phyloP scores from a whole-genome alignment of 257 asterid genomes.

The Nemophila menziesii region DNA sequence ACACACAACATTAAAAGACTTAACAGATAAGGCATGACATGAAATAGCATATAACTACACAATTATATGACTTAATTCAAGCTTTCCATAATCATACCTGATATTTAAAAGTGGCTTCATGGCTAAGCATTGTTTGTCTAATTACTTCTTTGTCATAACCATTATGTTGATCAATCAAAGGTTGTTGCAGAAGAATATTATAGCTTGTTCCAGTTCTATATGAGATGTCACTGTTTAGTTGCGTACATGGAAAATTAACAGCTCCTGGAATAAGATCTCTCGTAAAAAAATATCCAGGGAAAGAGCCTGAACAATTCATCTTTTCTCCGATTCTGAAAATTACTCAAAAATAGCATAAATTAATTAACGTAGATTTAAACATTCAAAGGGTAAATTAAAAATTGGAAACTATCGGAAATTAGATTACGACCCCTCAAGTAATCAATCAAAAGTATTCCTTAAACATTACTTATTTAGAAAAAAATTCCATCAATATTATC shows the following conservation, averaged over 20 bases:
- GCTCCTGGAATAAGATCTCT: slow-evolving; percentile 27
- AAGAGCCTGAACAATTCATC: slow-evolving; percentile 43
- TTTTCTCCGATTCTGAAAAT: slow-evolving; percentile 18
- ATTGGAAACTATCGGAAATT: too few relatives aligned
- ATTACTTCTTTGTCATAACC: slow-evolving; percentile 32
- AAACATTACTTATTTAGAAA: too few relatives aligned
- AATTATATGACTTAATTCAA: neutral
- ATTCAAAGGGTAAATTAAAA: too few relatives aligned
- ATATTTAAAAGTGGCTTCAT: slow-evolving; percentile 57
- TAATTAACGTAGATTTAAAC: too few relatives aligned
- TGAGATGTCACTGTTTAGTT: slow-evolving; percentile 16
- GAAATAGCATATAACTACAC: neutral
- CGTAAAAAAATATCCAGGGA: slow-evolving; percentile 25
- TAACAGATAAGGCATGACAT: neutral
- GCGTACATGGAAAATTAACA: slow-evolving; percentile 31
- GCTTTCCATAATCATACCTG: slow-evolving; percentile 73
- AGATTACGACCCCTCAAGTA: too few relatives aligned
- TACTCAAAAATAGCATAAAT: slow-evolving; percentile 8
- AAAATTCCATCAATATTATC: too few relatives aligned
- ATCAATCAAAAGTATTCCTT: too few relatives aligned
- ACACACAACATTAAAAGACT: neutral
- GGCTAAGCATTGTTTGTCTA: slow-evolving; percentile 51
- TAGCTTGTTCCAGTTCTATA: slow-evolving; percentile 25
- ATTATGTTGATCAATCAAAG: slow-evolving; percentile 14
- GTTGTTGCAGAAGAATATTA: slow-evolving; percentile 16